Conservation (phyloP, 345 rosid species). For the Hibiscus tridactylites region DNA sequence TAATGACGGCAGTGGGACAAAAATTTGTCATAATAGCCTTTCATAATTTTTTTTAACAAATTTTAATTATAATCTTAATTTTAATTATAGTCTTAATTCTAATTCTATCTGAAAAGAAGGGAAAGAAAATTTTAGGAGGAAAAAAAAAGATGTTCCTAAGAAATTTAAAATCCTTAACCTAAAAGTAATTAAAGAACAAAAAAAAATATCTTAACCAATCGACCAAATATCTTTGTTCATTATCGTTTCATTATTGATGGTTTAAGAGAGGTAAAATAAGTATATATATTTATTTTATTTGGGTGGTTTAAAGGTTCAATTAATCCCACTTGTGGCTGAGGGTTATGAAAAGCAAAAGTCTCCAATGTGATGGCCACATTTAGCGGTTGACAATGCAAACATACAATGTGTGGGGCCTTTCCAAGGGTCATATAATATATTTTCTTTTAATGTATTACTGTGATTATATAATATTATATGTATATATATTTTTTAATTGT, state of each 20-base stretch:
- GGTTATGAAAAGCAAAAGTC: background rate
- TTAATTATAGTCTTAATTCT: no score
- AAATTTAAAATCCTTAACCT: no score
- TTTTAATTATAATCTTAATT: no score
- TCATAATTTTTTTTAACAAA: background rate
- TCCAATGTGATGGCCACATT: constrained; percentile 19
- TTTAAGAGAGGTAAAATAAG: background rate
- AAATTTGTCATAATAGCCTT: background rate
- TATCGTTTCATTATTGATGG: background rate
- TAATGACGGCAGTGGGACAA: background rate
- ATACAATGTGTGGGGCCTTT: constrained; percentile 4
- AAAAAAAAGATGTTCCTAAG: no score
- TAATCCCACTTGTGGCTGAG: constrained; percentile 11
- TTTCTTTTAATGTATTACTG: no score
- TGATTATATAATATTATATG: no score
- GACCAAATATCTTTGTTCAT: no score
- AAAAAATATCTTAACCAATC: no score
- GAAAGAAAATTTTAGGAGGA: no score
- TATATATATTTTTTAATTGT: no score
- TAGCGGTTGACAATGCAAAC: constrained; percentile 18
- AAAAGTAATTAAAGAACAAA: no score
- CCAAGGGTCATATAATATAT: background rate
- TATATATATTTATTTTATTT: background rate
- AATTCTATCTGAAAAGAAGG: no score
- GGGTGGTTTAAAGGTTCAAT: background rate